Percentiles rank a stretch among this genome's conserved stretches.
Conservation (phyloP, 1,139 yeast genomes). For the Diutina mesorugosa region DNA sequence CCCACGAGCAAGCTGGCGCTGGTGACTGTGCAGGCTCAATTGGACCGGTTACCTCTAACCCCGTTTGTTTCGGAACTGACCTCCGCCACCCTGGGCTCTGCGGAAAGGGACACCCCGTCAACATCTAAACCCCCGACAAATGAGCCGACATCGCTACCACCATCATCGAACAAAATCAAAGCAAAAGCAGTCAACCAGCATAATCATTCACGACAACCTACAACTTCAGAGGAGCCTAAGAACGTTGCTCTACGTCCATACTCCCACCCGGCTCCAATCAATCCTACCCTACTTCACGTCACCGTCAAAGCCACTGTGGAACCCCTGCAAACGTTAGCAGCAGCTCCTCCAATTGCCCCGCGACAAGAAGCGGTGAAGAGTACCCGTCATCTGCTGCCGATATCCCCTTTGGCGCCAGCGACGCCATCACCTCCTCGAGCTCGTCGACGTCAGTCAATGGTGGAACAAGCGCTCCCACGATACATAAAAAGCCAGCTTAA, state of each 20-base stretch:
- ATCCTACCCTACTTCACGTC: not conserved
- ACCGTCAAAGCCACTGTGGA: constrained; percentile 1
- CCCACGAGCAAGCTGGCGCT: not conserved
- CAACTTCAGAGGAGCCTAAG: not conserved
- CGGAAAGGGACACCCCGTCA: not conserved
- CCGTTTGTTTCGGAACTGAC: not conserved
- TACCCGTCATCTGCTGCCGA: not conserved
- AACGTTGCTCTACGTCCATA: not conserved
- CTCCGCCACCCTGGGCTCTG: not conserved
- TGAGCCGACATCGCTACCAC: not conserved
- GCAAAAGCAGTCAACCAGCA: not conserved
- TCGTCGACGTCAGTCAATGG: not conserved
- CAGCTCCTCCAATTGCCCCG: not conserved
- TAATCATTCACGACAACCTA: not conserved
- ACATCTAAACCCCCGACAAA: not conserved
- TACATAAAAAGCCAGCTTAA: not conserved
- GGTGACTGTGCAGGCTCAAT: not conserved
- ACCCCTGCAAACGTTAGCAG: not conserved
- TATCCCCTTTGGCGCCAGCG: not conserved
- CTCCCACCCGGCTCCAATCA: not conserved
- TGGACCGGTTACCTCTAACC: not conserved
- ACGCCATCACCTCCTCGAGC: not conserved
- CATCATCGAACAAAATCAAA: not conserved
- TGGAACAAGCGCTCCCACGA: not conserved
- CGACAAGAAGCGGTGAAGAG: not conserved